A percentile compares a stretch with the other conserved stretches of the same genome.
phyloP scores from a whole-genome alignment of 371 early-diverging fungal species.

The Rhizopus microsporus region DNA sequence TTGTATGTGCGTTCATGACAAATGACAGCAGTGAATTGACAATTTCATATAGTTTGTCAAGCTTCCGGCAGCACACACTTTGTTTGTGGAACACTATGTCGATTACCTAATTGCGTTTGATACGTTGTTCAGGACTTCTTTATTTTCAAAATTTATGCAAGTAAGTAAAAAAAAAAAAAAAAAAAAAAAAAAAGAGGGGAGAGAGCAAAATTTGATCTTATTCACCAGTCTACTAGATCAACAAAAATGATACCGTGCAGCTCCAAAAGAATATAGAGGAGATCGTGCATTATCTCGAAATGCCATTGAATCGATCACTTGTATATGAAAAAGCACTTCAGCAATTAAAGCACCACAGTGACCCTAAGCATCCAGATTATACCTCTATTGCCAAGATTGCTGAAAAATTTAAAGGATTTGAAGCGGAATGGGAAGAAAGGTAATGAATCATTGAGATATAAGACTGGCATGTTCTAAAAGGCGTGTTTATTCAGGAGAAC shows the following conservation, averaged over 20 bases:
- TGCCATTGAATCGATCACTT: constrained; percentile 7
- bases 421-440: constrained; percentile 16
- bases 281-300: constrained; percentile 12
- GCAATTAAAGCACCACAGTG: constrained; percentile 19
- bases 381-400: not conserved
- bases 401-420: constrained; percentile 9
- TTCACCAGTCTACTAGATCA: no score
- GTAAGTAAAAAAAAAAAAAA: constrained; percentile 12
- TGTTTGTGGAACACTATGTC: constrained; percentile 16
- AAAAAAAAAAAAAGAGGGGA: not conserved
- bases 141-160: constrained; percentile 24
- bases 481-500: constrained; percentile 10
- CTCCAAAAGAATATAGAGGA: not conserved
- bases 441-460: not conserved
- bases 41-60: constrained; percentile 1
- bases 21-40: no score
- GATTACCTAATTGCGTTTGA: constrained; percentile 22
- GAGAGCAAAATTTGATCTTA: no score
- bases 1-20: constrained; percentile 19
- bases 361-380: constrained; percentile 29
- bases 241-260: no score
- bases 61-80: not conserved
- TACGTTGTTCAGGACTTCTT: constrained; percentile 19
- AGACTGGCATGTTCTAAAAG: constrained; percentile 2
- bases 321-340: constrained; percentile 13